phyloP scores from a whole-genome alignment of 1,139 yeast genomes.

The Taiozyma sp. region DNA sequence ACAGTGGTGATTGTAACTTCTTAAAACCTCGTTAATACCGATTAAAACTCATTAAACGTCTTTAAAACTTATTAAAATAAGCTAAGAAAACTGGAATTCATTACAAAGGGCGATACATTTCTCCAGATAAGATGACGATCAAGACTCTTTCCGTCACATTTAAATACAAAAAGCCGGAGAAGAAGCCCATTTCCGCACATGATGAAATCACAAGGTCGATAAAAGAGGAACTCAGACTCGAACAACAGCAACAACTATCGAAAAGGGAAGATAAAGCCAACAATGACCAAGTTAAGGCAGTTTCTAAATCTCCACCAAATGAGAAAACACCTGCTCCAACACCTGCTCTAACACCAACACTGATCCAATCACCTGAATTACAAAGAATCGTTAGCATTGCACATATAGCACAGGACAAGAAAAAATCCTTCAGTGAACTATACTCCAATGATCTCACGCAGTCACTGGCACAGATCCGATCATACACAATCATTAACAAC shows the following conservation, averaged over 20 bases:
- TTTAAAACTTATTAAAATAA: too few relatives aligned
- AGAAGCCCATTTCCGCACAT: neutral
- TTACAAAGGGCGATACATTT: too few relatives aligned
- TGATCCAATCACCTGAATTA: neutral
- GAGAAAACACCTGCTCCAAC: neutral
- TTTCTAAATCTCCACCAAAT: neutral
- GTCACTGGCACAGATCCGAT: neutral
- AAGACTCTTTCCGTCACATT: neutral
- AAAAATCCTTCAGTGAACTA: neutral
- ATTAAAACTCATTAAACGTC: too few relatives aligned
- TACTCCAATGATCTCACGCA: neutral
- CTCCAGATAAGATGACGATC: neutral
- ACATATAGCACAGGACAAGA: neutral
- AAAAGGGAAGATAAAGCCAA: neutral
- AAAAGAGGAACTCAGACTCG: neutral
- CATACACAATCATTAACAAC: neutral
- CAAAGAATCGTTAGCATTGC: neutral
- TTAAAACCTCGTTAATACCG: too few relatives aligned
- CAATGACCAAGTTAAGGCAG: neutral
- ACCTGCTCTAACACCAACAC: neutral
- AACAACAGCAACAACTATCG: neutral
- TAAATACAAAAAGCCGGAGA: neutral
- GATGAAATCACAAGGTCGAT: neutral
- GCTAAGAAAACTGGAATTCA: neutral
- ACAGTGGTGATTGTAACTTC: too few relatives aligned